Evolutionary conservation across 441 rosid species (phyloP).

Genomic region (Adansonia gregorii): DNA sequence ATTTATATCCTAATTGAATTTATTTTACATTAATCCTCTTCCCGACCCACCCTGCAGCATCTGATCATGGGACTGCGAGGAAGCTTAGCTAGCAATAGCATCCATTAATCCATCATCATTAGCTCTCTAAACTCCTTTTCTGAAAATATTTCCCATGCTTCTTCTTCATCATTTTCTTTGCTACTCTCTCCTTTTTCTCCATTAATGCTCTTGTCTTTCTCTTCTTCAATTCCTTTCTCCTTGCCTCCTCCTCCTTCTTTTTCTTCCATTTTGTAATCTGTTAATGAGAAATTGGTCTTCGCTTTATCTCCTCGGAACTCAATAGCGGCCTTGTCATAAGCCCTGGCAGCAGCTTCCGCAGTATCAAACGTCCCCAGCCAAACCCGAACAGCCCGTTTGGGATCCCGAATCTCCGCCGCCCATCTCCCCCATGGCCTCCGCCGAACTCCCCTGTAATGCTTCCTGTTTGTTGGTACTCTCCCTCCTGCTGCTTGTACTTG

Average conservation of each 20-base stretch:
- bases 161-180: neutral
- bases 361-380: slow-evolving; percentile 27
- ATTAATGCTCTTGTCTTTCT: neutral
- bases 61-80: no score
- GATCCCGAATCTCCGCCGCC: slow-evolving; percentile 29
- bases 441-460: slow-evolving; percentile 42
- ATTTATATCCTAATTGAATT: no score
- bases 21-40: no score
- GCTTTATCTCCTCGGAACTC: slow-evolving; percentile 42
- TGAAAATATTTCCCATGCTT: slow-evolving; percentile 11
- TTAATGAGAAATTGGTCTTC: slow-evolving; percentile 37
- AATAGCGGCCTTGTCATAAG: slow-evolving; percentile 34
- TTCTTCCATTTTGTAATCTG: slow-evolving; percentile 21
- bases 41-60: no score
- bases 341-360: slow-evolving; percentile 27
- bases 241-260: neutral
- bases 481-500: neutral
- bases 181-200: neutral
- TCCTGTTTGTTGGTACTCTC: neutral
- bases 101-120: slow-evolving; percentile 16
- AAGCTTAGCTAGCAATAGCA: no score
- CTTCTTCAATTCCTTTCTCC: neutral
- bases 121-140: slow-evolving; percentile 10
- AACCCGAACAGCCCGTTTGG: slow-evolving; percentile 1
- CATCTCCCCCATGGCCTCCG: slow-evolving; percentile 27